Evolutionary conservation across 192 early-diverging fungal species (phyloP).

Genomic region (Cladochytrium replicatum): DNA sequence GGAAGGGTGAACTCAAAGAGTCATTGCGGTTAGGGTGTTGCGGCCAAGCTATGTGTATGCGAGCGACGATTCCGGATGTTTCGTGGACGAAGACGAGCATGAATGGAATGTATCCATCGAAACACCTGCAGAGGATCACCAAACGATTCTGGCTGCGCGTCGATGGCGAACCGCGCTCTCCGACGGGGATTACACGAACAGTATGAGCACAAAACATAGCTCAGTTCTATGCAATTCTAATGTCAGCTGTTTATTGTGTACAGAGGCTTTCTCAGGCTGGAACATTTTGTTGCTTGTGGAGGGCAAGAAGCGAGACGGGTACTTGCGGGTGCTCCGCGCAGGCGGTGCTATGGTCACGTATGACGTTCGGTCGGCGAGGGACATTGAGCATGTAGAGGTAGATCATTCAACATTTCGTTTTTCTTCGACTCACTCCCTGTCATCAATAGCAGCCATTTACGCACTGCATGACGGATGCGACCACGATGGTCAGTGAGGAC

Average conservation of each 20-base stretch:
- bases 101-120: constrained; percentile 19
- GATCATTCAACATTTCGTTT: no score
- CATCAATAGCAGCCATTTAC: no score
- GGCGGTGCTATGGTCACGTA: no score
- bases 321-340: constrained; percentile 16
- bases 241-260: background rate
- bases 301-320: constrained; percentile 15
- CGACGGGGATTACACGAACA: constrained; percentile 2
- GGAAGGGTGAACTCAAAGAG: background rate
- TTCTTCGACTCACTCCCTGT: no score
- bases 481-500: no score
- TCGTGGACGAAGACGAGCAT: constrained; percentile 30
- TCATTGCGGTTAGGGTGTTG: constrained; percentile 18
- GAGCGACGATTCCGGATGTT: constrained; percentile 10
- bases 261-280: constrained; percentile 4
- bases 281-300: constrained; percentile 21
- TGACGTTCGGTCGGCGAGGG: no score
- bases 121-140: background rate
- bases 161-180: constrained; percentile 21
- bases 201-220: background rate
- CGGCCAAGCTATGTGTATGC: constrained; percentile 23
- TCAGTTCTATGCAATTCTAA: constrained; percentile 5
- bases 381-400: no score
- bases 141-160: constrained; percentile 10
- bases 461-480: no score